phyloP scores from a whole-genome alignment of 2,329 filamentous ascomycete species.

The Fusarium liriodendri region DNA sequence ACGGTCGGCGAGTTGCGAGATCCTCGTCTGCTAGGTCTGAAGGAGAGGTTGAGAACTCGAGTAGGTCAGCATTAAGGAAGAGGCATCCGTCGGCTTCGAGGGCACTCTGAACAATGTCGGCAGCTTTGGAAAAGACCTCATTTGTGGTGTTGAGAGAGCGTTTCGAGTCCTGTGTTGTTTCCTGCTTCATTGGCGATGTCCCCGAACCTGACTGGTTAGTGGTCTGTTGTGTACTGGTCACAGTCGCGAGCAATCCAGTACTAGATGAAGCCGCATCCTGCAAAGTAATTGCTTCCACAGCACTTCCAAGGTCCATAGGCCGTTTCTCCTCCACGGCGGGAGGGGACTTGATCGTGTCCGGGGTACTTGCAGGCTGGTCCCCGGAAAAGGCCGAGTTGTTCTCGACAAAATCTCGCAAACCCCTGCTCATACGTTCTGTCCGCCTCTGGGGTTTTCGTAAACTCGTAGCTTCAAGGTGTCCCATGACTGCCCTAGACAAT shows the following conservation, averaged over 20 bases:
- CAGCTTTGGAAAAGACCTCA: slow-evolving; percentile 55
- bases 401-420: slow-evolving; percentile 51
- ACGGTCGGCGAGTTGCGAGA: slow-evolving; percentile 11
- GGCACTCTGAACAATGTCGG: slow-evolving; percentile 55
- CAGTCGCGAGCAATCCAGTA: neutral
- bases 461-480: slow-evolving; percentile 49
- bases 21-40: slow-evolving; percentile 22
- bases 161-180: neutral
- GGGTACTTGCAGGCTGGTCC: neutral
- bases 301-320: neutral
- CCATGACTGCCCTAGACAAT: slow-evolving; percentile 49
- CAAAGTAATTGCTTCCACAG: neutral
- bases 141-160: neutral
- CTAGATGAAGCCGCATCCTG: neutral
- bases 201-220: neutral
- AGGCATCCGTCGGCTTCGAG: slow-evolving; percentile 54
- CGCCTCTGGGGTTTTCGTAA: slow-evolving; percentile 43
- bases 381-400: slow-evolving; percentile 41
- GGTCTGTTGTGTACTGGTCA: neutral
- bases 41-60: slow-evolving; percentile 30
- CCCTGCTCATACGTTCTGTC: slow-evolving; percentile 52
- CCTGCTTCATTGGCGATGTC: neutral
- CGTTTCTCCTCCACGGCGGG: neutral
- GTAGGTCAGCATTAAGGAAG: slow-evolving; percentile 49
- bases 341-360: neutral